Evolutionary conservation across 139 green algal genomes (phyloP).

Genomic region (Pleodorina starrii): DNA sequence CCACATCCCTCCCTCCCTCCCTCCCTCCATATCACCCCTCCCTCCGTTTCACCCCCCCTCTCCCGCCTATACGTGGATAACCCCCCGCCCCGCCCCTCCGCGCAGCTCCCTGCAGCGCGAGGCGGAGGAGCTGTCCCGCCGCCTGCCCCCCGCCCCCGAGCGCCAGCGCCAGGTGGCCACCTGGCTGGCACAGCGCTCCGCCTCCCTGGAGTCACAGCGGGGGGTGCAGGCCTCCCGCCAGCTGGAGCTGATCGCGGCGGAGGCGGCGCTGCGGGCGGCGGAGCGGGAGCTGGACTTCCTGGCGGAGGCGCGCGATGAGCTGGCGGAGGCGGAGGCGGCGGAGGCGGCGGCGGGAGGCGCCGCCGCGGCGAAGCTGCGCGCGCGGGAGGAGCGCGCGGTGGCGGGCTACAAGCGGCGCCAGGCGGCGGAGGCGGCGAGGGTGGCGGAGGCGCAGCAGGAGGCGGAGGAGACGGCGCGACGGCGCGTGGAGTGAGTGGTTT

Average conservation of each 20-base stretch:
- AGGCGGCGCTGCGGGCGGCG: constrained; percentile 49
- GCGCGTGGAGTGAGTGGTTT: constrained; percentile 51
- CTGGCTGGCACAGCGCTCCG: constrained; percentile 46
- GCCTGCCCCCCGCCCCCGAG: constrained; percentile 49
- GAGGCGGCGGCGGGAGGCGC: not conserved
- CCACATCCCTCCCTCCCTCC: no score
- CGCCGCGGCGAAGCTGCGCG: constrained; percentile 14
- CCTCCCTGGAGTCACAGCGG: constrained; percentile 44
- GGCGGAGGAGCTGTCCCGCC: constrained; percentile 48
- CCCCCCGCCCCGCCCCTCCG: no score
- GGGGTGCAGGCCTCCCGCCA: constrained; percentile 29
- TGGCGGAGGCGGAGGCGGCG: constrained; percentile 12
- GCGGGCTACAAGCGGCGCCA: constrained; percentile 19
- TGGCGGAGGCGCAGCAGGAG: constrained; percentile 14
- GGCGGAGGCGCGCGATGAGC: constrained; percentile 47
- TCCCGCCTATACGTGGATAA: no score
- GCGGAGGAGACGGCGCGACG: constrained; percentile 27
- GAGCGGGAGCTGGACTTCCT: constrained; percentile 65
- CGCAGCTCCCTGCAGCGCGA: constrained; percentile 51
- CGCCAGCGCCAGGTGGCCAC: constrained; percentile 45
- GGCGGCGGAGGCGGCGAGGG: constrained; percentile 26
- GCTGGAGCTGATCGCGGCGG: constrained; percentile 47
- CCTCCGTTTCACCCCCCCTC: not conserved
- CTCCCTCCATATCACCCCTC: no score
- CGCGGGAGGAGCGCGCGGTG: constrained; percentile 47